phyloP scores from a whole-genome alignment of 345 rosid species.

The Populus euphratica region DNA sequence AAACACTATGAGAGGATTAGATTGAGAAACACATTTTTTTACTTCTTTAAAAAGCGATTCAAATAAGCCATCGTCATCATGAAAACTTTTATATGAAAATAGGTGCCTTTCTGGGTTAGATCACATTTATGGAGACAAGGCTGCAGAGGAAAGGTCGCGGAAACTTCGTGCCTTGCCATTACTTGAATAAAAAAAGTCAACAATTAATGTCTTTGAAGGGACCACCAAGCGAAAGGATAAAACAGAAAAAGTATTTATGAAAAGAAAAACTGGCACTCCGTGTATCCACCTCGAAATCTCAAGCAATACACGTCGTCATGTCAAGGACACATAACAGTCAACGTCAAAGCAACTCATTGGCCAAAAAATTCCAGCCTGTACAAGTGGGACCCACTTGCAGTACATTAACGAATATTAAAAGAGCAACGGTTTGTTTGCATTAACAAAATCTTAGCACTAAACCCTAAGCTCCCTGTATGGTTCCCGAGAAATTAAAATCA shows the following conservation, averaged over 20 bases:
- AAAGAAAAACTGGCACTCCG: neutral
- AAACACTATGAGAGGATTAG: neutral
- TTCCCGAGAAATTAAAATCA: constrained; percentile 13
- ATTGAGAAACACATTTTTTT: neutral
- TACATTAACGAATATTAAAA: too few species aligned
- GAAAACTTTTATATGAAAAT: too few species aligned
- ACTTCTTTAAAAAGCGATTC: neutral
- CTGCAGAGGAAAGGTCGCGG: constrained; percentile 30
- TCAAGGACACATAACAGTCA: neutral
- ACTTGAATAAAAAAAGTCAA: neutral
- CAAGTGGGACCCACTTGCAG: neutral
- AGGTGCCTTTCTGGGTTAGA: too few species aligned
- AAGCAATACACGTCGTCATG: neutral
- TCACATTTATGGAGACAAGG: neutral
- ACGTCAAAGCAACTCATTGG: neutral
- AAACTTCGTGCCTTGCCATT: constrained; percentile 27
- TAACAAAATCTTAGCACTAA: neutral
- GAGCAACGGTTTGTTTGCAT: neutral
- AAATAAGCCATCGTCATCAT: neutral
- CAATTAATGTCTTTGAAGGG: too few species aligned
- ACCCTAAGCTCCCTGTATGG: neutral
- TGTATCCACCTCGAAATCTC: neutral
- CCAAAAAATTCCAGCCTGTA: neutral
- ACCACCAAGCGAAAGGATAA: neutral
- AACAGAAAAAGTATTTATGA: too few species aligned